These are phyloP conservation scores for Gentiana macrophylla DNA, from an alignment of 257 asterid species.

Conservation along the genomic window DNA sequence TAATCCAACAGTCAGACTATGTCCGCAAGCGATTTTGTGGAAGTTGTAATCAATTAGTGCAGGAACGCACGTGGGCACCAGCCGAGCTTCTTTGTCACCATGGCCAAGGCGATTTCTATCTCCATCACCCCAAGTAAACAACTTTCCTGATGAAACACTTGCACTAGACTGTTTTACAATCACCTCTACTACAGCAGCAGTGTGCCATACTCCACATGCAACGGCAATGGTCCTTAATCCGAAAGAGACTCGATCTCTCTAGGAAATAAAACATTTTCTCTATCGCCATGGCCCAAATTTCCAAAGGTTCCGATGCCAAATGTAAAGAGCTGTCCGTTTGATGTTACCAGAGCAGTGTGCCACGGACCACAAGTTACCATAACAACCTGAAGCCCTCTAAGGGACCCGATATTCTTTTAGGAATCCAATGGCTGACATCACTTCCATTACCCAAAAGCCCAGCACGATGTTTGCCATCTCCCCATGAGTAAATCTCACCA, in stretches of 20 bases:
- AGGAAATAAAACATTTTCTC: slow-evolving; percentile 52
- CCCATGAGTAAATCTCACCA: slow-evolving; percentile 92
- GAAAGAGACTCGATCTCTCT: slow-evolving; percentile 69
- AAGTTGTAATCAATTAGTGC: slow-evolving; percentile 83
- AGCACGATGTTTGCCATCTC: slow-evolving; percentile 88
- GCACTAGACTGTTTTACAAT: slow-evolving; percentile 73
- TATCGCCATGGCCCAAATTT: slow-evolving; percentile 78
- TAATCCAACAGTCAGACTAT: slow-evolving; percentile 74
- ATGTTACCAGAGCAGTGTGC: slow-evolving; percentile 82
- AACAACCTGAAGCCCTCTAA: slow-evolving; percentile 75
- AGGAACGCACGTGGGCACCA: slow-evolving; percentile 84
- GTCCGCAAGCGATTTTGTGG: slow-evolving; percentile 78
- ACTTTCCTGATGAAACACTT: slow-evolving; percentile 71
- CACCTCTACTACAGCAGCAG: slow-evolving; percentile 90
- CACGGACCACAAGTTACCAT: slow-evolving; percentile 83
- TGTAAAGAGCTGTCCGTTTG: slow-evolving; percentile 73
- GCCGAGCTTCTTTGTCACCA: slow-evolving; percentile 83
- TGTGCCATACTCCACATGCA: slow-evolving; percentile 98
- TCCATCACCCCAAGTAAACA: slow-evolving; percentile 98
- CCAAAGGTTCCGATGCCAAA: slow-evolving; percentile 94
- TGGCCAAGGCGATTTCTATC: slow-evolving; percentile 92
- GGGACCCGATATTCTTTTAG: slow-evolving; percentile 84
- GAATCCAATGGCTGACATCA: slow-evolving; percentile 83
- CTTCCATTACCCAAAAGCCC: slow-evolving; percentile 86
- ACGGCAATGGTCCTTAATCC: slow-evolving; percentile 82